These are phyloP conservation scores for Kwoniella bestiolae DNA, from an alignment of 768 basidiomycete genomes.

Conservation along the genomic window DNA sequence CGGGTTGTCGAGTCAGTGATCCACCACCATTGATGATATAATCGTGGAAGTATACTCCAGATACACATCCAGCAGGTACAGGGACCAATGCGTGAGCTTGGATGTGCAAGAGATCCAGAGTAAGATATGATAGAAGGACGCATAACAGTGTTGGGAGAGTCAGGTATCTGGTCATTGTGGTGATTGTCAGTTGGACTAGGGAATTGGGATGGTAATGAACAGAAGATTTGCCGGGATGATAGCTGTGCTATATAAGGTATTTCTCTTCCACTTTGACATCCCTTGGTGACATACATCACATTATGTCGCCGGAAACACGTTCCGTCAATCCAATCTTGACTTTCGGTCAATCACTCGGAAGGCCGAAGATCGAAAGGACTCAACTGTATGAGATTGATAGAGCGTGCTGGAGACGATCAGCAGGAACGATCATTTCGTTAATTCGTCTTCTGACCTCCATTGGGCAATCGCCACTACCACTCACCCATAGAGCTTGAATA, in stretches of 20 bases:
- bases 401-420: background rate
- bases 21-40: constrained; percentile 4
- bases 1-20: background rate
- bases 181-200: background rate
- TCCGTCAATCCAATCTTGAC: background rate
- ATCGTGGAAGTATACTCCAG: constrained; percentile 15
- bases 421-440: background rate
- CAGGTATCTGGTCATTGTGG: background rate
- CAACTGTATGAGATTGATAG: background rate
- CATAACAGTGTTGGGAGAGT: background rate
- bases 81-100: background rate
- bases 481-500: too few species aligned
- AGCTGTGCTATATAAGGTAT: background rate
- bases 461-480: too few species aligned
- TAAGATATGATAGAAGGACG: background rate
- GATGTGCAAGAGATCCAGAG: background rate
- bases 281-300: too few species aligned
- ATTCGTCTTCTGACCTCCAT: too few species aligned
- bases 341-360: background rate
- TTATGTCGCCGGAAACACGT: too few species aligned
- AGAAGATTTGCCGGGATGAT: background rate
- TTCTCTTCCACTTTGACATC: too few species aligned
- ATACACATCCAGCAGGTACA: constrained; percentile 8
- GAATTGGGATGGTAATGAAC: background rate
- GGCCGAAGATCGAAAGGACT: background rate